Evolutionary conservation across 2,329 filamentous ascomycete species (phyloP).

Genomic region (Trichoderma endophyticum): DNA sequence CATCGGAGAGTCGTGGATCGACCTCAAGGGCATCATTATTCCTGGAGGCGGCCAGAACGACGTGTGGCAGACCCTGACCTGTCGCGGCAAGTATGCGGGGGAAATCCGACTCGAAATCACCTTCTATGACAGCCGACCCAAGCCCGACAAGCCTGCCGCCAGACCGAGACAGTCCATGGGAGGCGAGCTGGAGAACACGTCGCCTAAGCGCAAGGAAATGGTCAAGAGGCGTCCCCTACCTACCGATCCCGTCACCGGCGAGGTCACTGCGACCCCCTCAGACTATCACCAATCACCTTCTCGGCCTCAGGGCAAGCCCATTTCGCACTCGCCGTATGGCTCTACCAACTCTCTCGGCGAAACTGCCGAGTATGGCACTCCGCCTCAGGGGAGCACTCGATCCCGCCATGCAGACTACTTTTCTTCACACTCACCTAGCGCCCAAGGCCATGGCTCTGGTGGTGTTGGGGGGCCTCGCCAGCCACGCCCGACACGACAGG

Average conservation of each 20-base stretch:
- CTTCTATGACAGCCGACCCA: conserved; percentile 86
- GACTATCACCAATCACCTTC: conserved; percentile 47
- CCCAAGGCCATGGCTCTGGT: conserved; percentile 17
- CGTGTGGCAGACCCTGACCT: conserved; percentile 84
- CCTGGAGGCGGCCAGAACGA: conserved; percentile 90
- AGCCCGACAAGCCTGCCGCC: conserved; percentile 65
- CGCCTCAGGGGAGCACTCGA: conserved; percentile 32
- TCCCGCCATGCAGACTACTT: conserved; percentile 38
- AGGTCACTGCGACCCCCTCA: conserved; percentile 39
- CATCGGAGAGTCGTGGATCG: conserved; percentile 91
- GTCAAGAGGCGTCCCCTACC: conserved; percentile 84
- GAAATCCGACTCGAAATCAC: conserved; percentile 94
- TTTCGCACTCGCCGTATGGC: conserved; percentile 39
- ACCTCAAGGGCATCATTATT: conserved; percentile 75
- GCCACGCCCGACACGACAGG: conserved; percentile 33
- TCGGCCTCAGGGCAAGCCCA: conserved; percentile 44
- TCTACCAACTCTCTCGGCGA: conserved; percentile 54
- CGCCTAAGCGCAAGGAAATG: conserved; percentile 51
- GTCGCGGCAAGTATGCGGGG: conserved; percentile 91
- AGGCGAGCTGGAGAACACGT: conserved; percentile 36
- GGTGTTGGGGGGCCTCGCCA: conserved; percentile 29
- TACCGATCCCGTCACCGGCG: conserved; percentile 66
- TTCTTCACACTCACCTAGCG: conserved; percentile 30
- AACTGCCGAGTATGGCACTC: conserved; percentile 48
- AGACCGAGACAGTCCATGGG: conserved; percentile 47